phyloP scores from a whole-genome alignment of 2,329 filamentous ascomycete species.

The Microdochium paspali region DNA sequence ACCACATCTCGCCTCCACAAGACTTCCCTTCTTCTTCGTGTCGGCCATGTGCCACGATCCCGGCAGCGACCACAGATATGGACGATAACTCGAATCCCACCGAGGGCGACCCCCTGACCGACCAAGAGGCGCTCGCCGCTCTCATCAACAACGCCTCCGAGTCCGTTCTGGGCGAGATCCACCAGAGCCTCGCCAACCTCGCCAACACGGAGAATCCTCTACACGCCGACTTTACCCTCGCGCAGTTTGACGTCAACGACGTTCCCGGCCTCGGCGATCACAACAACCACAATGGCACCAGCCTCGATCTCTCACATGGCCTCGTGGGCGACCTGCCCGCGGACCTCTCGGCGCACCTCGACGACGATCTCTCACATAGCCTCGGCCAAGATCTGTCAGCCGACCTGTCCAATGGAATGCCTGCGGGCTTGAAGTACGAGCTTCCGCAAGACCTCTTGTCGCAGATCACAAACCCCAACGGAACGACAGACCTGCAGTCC shows the following conservation, averaged over 20 bases:
- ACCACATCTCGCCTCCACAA: neutral
- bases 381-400: neutral
- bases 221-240: neutral
- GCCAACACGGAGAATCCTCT: neutral
- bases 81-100: neutral
- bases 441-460: neutral
- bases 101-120: neutral
- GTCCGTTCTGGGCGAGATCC: neutral
- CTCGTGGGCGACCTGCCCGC: neutral
- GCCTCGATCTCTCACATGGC: neutral
- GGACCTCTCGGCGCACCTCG: neutral
- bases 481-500: neutral
- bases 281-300: neutral
- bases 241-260: neutral
- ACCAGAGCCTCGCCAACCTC: neutral
- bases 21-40: neutral
- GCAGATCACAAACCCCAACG: neutral
- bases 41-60: neutral
- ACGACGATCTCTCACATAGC: neutral
- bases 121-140: neutral
- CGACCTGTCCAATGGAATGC: neutral
- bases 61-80: neutral
- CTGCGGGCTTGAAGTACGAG: neutral
- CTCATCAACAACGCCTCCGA: neutral
- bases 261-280: neutral